Conservation (phyloP, 768 basidiomycete genomes). For the Naganishia onofrii region DNA sequence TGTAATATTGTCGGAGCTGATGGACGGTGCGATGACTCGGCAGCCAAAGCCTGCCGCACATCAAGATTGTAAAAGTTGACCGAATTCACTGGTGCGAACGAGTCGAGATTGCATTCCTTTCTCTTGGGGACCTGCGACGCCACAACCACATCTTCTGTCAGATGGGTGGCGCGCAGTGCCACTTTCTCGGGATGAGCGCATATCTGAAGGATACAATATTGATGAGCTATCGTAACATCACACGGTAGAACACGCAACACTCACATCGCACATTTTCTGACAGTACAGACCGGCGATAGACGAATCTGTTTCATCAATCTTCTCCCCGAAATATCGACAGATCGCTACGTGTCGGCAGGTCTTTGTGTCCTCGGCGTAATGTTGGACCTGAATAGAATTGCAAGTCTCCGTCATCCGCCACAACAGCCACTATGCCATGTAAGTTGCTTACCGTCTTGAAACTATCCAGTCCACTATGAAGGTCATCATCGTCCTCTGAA, state of each 20-base stretch:
- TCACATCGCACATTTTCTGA: constrained; percentile 51
- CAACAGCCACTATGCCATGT: not conserved
- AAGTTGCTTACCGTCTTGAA: constrained; percentile 44
- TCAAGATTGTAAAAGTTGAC: constrained; percentile 26
- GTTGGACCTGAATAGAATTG: constrained; percentile 40
- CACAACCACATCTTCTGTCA: constrained; percentile 28
- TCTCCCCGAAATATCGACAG: constrained; percentile 52
- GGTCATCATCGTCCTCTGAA: constrained; percentile 34
- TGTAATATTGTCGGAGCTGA: not conserved
- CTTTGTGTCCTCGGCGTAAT: constrained; percentile 43
- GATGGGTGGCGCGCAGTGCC: constrained; percentile 22
- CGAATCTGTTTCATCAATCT: constrained; percentile 44
- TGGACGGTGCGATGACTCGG: not conserved
- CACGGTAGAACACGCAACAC: constrained; percentile 20
- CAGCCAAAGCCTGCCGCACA: constrained; percentile 7
- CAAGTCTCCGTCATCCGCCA: not conserved
- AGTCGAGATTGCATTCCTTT: constrained; percentile 23
- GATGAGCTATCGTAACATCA: too few relatives aligned
- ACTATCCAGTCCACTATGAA: constrained; percentile 41
- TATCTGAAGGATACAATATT: constrained; percentile 22
- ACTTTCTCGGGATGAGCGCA: constrained; percentile 38
- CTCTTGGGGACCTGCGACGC: constrained; percentile 30
- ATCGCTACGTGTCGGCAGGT: constrained; percentile 50
- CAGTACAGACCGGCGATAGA: constrained; percentile 45
- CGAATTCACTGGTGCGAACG: constrained; percentile 14